Evolutionary conservation across 116 monocot species (phyloP), one percentile per base, ranked within the genome.

Genomic region (Iris pallida): DNA sequence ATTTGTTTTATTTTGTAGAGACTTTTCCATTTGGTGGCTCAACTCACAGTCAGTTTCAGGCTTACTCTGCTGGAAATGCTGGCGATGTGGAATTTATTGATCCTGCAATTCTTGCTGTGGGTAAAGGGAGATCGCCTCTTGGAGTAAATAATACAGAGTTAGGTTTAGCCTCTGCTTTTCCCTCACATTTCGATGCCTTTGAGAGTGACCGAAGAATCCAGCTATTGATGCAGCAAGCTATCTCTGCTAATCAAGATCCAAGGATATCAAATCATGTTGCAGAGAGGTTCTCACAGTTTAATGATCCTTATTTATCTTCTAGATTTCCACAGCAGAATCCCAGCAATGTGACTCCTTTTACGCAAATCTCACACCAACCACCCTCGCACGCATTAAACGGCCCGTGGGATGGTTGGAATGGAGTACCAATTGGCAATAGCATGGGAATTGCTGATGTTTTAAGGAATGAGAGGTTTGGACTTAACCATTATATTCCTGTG

Each of bases 21-120:
- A 77, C 15, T 72, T 66, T 60, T 61, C 16, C 8, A 65, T 20
- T 61, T 59, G 47, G 74, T 42, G 20, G 55, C 53, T 59, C 76
- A 14, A 63, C 65, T 42, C 62, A 57, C 53, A 79, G 72, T 59
- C 80, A 85, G 18, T 68, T 79, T 63, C 76, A 84, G 68, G 20
- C 68, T 15, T 68, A 76, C 61, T 45, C 69, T 43, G 12, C 74
- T n/a, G 78, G 71, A 61, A 85, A 63, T 79, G 70, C 74, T 19
- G 61, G 57, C 54, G 89, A 96, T 79, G 71, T 92, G 45, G 92
- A 92, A 76, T 85, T 92, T 59, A 76, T 84, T 58, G 96, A 96
- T 79, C 96, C 96, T 45, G 96, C 96, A 52, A 92, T 96, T 71
- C 78, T 96, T 62, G 92, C 92, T 63, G 89, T 94, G 15, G 89